A percentile compares a stretch with the other conserved stretches of the same genome.
Evolutionary conservation across 73 alveolate genomes (phyloP).

Genomic region (Tetrahymena thermophila): DNA sequence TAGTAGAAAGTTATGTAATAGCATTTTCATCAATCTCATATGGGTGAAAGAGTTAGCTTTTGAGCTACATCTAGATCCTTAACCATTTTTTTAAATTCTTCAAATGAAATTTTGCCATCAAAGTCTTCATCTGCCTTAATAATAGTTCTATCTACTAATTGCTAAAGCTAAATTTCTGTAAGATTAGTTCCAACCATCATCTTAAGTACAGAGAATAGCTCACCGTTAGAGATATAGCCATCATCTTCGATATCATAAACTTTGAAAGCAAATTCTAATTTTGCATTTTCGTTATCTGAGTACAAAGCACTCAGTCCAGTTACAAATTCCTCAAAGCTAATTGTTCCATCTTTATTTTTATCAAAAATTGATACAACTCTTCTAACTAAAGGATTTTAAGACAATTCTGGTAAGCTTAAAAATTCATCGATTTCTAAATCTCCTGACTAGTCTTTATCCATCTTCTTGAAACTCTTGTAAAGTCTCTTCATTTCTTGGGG

Average conservation of each 20-base stretch:
- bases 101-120: conserved; percentile 92
- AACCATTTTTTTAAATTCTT: conserved; percentile 89
- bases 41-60: conserved; percentile 37
- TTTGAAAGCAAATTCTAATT: conserved; percentile 86
- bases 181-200: conserved; percentile 98
- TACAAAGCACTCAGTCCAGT: conserved; percentile 86
- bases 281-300: conserved; percentile 90
- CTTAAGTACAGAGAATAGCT: conserved; percentile 87
- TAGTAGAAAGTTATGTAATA: neutral
- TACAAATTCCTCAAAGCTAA: conserved; percentile 91
- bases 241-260: conserved; percentile 91
- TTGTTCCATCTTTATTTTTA: conserved; percentile 90
- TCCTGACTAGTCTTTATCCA: conserved; percentile 90
- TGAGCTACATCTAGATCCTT: conserved; percentile 81
- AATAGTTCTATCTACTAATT: conserved; percentile 94
- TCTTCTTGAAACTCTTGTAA: conserved; percentile 68
- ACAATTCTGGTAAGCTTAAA: conserved; percentile 94
- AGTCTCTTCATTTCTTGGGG: conserved; percentile 44
- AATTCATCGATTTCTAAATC: conserved; percentile 94
- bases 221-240: conserved; percentile 95
- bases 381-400: conserved; percentile 90
- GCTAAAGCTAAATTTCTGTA: conserved; percentile 91
- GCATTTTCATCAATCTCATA: neutral
- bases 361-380: conserved; percentile 90
- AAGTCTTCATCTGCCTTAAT: conserved; percentile 94